phyloP scores from a whole-genome alignment of 352 stramenopile species.

The Aphanomyces euteiches region DNA sequence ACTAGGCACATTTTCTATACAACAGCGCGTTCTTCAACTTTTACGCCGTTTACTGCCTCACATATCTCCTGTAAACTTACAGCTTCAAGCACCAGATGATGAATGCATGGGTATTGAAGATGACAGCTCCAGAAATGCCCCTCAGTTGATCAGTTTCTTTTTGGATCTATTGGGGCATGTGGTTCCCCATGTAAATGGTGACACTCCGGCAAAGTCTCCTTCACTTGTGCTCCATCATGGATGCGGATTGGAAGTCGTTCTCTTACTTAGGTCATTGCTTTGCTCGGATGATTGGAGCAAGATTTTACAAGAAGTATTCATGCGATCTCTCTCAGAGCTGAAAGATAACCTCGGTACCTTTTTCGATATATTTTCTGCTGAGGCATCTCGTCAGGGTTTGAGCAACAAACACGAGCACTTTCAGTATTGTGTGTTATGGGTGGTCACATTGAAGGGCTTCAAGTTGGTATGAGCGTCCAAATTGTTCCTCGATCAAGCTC shows the following conservation, averaged over 20 bases:
- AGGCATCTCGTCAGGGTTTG: conserved; percentile 1
- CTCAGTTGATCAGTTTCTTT: conserved; percentile 5
- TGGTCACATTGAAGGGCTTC: conserved; percentile 79
- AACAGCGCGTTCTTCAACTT: conserved; percentile 78
- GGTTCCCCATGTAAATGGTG: not conserved
- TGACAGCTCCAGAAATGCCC: not conserved
- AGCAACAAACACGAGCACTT: not conserved
- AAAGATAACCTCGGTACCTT: not conserved
- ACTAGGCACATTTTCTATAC: conserved; percentile 56
- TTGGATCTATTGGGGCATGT: conserved; percentile 1
- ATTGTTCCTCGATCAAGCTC: conserved; percentile 72
- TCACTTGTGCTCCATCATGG: conserved; percentile 1
- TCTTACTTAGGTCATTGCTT: conserved; percentile 80
- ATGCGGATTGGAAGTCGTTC: conserved; percentile 52
- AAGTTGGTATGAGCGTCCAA: conserved; percentile 75
- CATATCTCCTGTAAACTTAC: conserved; percentile 33
- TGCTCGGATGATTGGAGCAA: conserved; percentile 65
- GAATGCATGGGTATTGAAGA: conserved; percentile 9
- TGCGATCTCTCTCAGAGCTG: conserved; percentile 42
- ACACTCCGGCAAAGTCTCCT: not conserved
- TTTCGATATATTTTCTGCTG: not conserved
- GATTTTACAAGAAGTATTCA: conserved; percentile 62
- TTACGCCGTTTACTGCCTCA: conserved; percentile 72
- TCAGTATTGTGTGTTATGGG: conserved; percentile 73
- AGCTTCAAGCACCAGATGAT: conserved; percentile 16